These are phyloP conservation scores for Blepharisma stoltei DNA, from an alignment of 73 alveolate genomes.

Conservation along the genomic window DNA sequence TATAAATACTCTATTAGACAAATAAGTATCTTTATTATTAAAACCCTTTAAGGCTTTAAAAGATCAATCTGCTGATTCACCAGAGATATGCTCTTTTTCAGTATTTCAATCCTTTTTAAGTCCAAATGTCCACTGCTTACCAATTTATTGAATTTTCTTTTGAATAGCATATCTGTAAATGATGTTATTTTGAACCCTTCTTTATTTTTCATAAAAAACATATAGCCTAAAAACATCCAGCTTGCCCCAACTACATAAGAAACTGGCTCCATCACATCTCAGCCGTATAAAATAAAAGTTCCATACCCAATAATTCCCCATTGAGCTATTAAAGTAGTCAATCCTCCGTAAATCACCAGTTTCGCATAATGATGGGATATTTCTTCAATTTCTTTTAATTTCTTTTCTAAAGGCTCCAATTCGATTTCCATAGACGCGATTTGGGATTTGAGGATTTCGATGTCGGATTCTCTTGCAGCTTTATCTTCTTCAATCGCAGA, in stretches of 20 bases:
- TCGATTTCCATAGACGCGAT: neutral
- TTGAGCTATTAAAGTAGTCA: neutral
- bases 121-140: neutral
- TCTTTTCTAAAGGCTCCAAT: neutral
- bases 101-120: neutral
- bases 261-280: constrained; percentile 62
- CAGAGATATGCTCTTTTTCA: neutral
- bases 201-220: neutral
- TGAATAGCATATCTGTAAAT: neutral
- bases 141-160: neutral
- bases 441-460: neutral
- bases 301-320: constrained; percentile 36
- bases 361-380: neutral
- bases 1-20: too few relatives aligned
- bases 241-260: constrained; percentile 41
- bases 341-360: neutral
- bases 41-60: too few relatives aligned
- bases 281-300: constrained; percentile 48
- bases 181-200: neutral
- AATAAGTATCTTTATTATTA: too few relatives aligned
- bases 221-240: neutral
- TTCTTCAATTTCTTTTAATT: neutral
- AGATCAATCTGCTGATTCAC: too few relatives aligned
- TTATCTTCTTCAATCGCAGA: neutral
- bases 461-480: neutral